Evolutionary conservation across 2,329 filamentous ascomycete species (phyloP), one percentile per base, ranked within the genome.

Genomic region (Verticillium nonalfalfae): DNA sequence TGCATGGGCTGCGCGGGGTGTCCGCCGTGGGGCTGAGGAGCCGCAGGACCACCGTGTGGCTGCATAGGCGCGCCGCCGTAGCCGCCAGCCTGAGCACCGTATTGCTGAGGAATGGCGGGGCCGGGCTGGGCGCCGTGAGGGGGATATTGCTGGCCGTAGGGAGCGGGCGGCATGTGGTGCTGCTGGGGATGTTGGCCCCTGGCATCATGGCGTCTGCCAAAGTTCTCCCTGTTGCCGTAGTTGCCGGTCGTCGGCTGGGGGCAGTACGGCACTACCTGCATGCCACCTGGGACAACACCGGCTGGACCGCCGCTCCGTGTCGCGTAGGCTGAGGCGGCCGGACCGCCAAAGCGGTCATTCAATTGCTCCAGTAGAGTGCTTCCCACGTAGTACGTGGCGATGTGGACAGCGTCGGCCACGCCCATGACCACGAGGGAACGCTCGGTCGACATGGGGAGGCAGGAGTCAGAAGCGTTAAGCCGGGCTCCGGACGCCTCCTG

Each of bases 221-320:
- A 96, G 74, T 91, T 91, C 65, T 98, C 94, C 55, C 92, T 89
- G 70, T 93, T 91, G 61, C 93, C 93, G 73, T 93, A 98, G 74
- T 94, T 93, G 67, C 95, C 95, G 62, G 92, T 91, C 61, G 92
- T 91, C 34, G 94, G 90, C 75, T 97, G 93, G 58, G 95, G 95
- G 61, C 92, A 90, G 74, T 99, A 99, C 6, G 95, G 95, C n/a
- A 98, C 93, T 58, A 99, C 95, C 75, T 98, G 95, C 93, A 99
- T 97, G 64, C 95, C 95, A 63, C 95, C 95, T 26, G 95, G 95
- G 15, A 98, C 92, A 38, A 94, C 92, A 59, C 94, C 94, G 62
- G 94, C 92, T 58, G 95, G 93, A 58, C 91, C 93, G 65, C 95
- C 95, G 71, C 92, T 97, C 66, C 95, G 89, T 56, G 94, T 97